Evolutionary conservation across 352 stramenopile species (phyloP), one percentile per base, ranked within the genome.

Genomic region (Globisporangium polare): DNA sequence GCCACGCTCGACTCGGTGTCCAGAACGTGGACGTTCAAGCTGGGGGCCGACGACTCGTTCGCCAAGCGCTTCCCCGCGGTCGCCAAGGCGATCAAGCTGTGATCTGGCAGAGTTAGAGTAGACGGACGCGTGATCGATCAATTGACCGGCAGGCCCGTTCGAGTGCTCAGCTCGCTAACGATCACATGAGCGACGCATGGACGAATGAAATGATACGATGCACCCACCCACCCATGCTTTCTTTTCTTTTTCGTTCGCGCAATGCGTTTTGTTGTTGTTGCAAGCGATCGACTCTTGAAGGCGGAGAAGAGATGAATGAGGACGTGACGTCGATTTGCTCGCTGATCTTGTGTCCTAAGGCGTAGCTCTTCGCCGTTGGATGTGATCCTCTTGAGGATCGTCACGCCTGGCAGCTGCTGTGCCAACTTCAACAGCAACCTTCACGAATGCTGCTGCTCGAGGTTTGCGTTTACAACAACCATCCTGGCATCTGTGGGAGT

Each of bases 11-110:
- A 90, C 33, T 49, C 68, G 6, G 47, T 60, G 26, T 77, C 74
- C 29, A 69, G 80, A 22, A 85, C 62, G 41, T 90, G 80, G 78
- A 71, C 57, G 35, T 82, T 90, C 35, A 82, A 82, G 35, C 29
- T 78, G 20, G 64, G 54, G 15, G 60, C 64, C n/a, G 80, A 90
- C 50, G 66, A 85, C 31, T 74, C 66, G 41, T 86, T 88, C 50
- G 65, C 60, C 37, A 80, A 76, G 67, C 70, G 74, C 20, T 88
- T 88, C 56, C 65, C 75, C 55, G 59, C 65, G 17, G 63, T 78
- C 33, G 71, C 73, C 47, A 84, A 76, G 65, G 53, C 69, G 39
- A 87, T 79, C 18, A 80, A 83, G 62, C 52, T 83, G 51, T 80
- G 81, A 66, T 24, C 3, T 50, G 43, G 17, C 7, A 22, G n/a